These are phyloP conservation scores for Stropharia rugosoannulata DNA, from an alignment of 768 basidiomycete genomes.

Conservation along the genomic window DNA sequence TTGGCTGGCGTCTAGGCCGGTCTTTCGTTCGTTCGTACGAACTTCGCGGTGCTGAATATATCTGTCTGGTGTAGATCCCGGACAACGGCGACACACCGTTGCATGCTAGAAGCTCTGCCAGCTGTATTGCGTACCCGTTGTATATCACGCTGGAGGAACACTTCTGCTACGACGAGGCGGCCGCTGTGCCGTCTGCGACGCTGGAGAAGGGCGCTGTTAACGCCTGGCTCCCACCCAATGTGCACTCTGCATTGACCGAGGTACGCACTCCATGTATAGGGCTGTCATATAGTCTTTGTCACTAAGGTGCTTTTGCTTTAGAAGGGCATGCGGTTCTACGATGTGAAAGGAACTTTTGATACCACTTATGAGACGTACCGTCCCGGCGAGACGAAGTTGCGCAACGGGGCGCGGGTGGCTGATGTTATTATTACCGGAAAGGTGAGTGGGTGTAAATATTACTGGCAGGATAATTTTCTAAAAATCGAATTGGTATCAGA, in stretches of 20 bases:
- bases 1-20: neutral
- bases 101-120: neutral
- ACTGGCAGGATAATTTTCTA: neutral
- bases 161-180: constrained; percentile 33
- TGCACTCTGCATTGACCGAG: constrained; percentile 33
- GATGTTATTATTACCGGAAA: constrained; percentile 56
- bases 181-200: constrained; percentile 33
- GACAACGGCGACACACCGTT: neutral
- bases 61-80: neutral
- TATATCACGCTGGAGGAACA: constrained; percentile 51
- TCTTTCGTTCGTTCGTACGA: too few relatives aligned
- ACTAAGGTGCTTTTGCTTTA: constrained; percentile 30
- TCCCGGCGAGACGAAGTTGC: constrained; percentile 15
- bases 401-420: constrained; percentile 21
- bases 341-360: constrained; percentile 33
- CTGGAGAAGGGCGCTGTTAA: constrained; percentile 36
- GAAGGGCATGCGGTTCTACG: constrained; percentile 47
- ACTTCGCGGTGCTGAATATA: neutral
- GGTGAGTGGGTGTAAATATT: constrained; percentile 34
- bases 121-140: constrained; percentile 35
- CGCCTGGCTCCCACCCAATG: constrained; percentile 45
- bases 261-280: constrained; percentile 24
- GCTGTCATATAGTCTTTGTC: neutral
- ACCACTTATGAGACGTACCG: constrained; percentile 38
- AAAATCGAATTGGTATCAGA: constrained; percentile 26